phyloP scores from a whole-genome alignment of 805 yeast genomes.

The Candida ponderosae region DNA sequence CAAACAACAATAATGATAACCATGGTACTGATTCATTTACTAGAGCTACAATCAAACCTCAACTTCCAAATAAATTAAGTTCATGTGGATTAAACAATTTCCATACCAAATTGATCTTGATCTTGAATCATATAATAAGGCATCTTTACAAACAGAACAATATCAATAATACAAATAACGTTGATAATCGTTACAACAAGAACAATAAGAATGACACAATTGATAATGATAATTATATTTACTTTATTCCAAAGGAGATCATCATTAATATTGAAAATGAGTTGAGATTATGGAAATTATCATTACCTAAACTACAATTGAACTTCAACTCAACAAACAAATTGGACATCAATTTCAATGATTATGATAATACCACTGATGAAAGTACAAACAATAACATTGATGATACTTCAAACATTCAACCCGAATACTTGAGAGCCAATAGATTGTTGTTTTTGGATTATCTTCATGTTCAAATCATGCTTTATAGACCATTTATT shows the following conservation, averaged over 20 bases:
- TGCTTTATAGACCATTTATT: slow-evolving; percentile 83
- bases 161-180: slow-evolving; percentile 20
- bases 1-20: slow-evolving; percentile 42
- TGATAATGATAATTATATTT: slow-evolving; percentile 28
- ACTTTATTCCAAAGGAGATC: slow-evolving; percentile 27
- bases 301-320: slow-evolving; percentile 54
- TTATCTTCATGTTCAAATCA: slow-evolving; percentile 73
- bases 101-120: slow-evolving; percentile 67
- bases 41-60: slow-evolving; percentile 22
- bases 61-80: slow-evolving; percentile 21
- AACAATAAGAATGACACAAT: not conserved
- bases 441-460: slow-evolving; percentile 69
- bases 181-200: no score
- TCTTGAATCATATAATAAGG: slow-evolving; percentile 63
- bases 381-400: not conserved
- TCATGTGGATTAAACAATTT: slow-evolving; percentile 63
- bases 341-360: no score
- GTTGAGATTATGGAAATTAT: slow-evolving; percentile 64
- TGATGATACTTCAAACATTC: slow-evolving; percentile 20
- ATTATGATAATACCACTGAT: no score
- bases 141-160: slow-evolving; percentile 52
- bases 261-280: slow-evolving; percentile 67
- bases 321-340: no score
- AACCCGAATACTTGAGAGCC: slow-evolving; percentile 52
- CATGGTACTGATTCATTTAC: slow-evolving; percentile 22